Evolutionary conservation across 768 basidiomycete genomes (phyloP).

Genomic region (Boletus coccyginus): DNA sequence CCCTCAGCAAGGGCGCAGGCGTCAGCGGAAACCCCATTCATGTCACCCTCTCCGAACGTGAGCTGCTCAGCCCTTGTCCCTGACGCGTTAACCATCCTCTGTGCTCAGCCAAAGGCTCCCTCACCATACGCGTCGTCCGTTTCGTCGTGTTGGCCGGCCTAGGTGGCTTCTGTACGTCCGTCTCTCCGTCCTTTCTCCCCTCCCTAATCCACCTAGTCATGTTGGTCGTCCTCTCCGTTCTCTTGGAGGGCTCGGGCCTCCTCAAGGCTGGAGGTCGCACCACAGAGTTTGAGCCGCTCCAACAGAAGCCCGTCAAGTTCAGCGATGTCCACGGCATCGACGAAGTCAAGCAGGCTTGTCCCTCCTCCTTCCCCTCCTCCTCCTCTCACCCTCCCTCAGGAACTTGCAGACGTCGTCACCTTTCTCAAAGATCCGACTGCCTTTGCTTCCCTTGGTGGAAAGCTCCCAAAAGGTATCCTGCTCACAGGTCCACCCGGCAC

Average conservation of each 20-base stretch:
- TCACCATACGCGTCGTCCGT: slow-evolving; percentile 59
- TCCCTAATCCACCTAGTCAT: slow-evolving; percentile 48
- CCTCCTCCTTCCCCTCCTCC: neutral
- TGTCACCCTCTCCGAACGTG: slow-evolving; percentile 81
- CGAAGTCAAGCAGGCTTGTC: slow-evolving; percentile 86
- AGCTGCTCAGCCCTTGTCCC: slow-evolving; percentile 26
- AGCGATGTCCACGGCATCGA: slow-evolving; percentile 97
- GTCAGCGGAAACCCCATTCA: slow-evolving; percentile 62
- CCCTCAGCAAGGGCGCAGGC: slow-evolving; percentile 42
- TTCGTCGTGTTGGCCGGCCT: slow-evolving; percentile 57
- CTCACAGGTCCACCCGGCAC: slow-evolving; percentile 92
- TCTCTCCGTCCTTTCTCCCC: neutral
- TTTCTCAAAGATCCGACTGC: slow-evolving; percentile 92
- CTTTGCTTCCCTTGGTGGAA: slow-evolving; percentile 90
- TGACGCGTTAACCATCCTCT: neutral
- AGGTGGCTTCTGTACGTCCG: slow-evolving; percentile 61
- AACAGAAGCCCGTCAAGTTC: slow-evolving; percentile 84
- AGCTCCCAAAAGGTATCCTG: slow-evolving; percentile 90
- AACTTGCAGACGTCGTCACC: slow-evolving; percentile 91
- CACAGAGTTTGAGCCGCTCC: slow-evolving; percentile 77
- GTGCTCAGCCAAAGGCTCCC: slow-evolving; percentile 60
- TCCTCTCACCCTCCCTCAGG: slow-evolving; percentile 42
- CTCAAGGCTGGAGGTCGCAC: slow-evolving; percentile 85
- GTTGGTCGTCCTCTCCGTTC: slow-evolving; percentile 80
- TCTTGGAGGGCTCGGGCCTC: slow-evolving; percentile 91